phyloP scores from a whole-genome alignment of 495 filamentous ascomycete genomes.

The Hamigera avellanea region DNA sequence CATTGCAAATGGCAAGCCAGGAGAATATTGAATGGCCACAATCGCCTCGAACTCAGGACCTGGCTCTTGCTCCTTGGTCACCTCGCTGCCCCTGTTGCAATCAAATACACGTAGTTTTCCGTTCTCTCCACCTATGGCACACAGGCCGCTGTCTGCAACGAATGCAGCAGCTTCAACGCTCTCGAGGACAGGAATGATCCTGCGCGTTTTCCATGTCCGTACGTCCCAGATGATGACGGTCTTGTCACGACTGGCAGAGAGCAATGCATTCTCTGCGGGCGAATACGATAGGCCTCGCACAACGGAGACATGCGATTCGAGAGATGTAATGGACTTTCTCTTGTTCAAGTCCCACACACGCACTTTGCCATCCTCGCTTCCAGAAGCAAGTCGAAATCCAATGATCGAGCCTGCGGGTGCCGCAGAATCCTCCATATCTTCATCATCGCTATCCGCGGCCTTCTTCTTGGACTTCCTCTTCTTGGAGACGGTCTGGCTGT shows the following conservation, averaged over 20 bases:
- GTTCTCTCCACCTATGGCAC: slow-evolving; percentile 79
- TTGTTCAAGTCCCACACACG: slow-evolving; percentile 86
- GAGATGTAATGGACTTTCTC: slow-evolving; percentile 59
- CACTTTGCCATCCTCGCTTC: slow-evolving; percentile 84
- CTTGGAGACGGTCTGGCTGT: slow-evolving; percentile 15
- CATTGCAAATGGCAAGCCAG: slow-evolving; percentile 52
- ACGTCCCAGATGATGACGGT: slow-evolving; percentile 88
- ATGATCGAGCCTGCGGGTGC: slow-evolving; percentile 26
- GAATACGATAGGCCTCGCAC: slow-evolving; percentile 79
- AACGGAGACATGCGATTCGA: slow-evolving; percentile 89
- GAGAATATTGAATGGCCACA: slow-evolving; percentile 54
- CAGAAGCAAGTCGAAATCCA: slow-evolving; percentile 75
- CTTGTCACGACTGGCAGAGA: slow-evolving; percentile 91
- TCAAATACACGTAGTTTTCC: slow-evolving; percentile 77
- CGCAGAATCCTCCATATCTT: slow-evolving; percentile 29
- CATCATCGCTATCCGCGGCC: slow-evolving; percentile 19
- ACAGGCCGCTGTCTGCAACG: slow-evolving; percentile 50
- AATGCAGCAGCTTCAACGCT: slow-evolving; percentile 77
- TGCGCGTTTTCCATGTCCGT: slow-evolving; percentile 69
- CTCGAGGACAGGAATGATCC: slow-evolving; percentile 76
- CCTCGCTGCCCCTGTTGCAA: slow-evolving; percentile 59
- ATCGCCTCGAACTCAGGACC: slow-evolving; percentile 68
- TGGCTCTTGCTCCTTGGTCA: slow-evolving; percentile 57
- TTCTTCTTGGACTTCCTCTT: slow-evolving; percentile 36
- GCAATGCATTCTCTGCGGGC: slow-evolving; percentile 53